Evolutionary conservation across 1,284 basidiomycete species (phyloP).

Genomic region (Ceraceosorus bombacis): DNA sequence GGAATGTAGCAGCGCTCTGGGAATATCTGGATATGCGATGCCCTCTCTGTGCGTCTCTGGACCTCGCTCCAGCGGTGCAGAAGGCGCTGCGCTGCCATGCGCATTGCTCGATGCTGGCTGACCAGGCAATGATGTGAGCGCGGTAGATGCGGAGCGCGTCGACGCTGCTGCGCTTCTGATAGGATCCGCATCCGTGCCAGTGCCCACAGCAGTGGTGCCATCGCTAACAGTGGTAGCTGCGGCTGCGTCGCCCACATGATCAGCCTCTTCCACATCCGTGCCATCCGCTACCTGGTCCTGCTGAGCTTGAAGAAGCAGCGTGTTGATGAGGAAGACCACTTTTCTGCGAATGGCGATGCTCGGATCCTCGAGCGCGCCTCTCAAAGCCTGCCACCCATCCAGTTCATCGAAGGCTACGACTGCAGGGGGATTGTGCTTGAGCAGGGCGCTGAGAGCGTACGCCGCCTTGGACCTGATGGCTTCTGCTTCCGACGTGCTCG

Average conservation of each 20-base stretch:
- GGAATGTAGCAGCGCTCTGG: slow-evolving; percentile 39
- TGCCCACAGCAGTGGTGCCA: too few relatives aligned
- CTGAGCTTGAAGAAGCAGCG: slow-evolving; percentile 61
- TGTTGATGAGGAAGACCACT: slow-evolving; percentile 71
- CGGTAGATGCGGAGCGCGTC: background rate
- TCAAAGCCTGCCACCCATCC: slow-evolving; percentile 66
- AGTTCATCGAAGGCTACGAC: slow-evolving; percentile 58
- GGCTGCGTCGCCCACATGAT: too few relatives aligned
- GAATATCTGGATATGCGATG: slow-evolving; percentile 32
- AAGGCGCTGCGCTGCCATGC: slow-evolving; percentile 8
- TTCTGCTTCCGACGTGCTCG: slow-evolving; percentile 53
- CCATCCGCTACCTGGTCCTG: too few relatives aligned
- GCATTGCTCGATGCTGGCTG: slow-evolving; percentile 8
- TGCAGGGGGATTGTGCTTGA: slow-evolving; percentile 73
- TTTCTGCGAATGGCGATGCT: slow-evolving; percentile 73
- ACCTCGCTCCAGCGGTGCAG: slow-evolving; percentile 41
- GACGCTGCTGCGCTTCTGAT: too few relatives aligned
- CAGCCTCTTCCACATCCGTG: too few relatives aligned
- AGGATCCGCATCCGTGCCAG: too few relatives aligned
- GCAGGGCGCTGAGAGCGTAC: slow-evolving; percentile 72
- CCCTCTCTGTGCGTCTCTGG: slow-evolving; percentile 30
- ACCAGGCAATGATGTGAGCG: slow-evolving; percentile 44
- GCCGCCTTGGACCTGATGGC: slow-evolving; percentile 62
- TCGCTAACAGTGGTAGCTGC: too few relatives aligned
- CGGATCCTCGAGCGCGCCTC: slow-evolving; percentile 63